phyloP scores from a whole-genome alignment of 2,329 filamentous ascomycete genomes.

The Penicillium hordei region DNA sequence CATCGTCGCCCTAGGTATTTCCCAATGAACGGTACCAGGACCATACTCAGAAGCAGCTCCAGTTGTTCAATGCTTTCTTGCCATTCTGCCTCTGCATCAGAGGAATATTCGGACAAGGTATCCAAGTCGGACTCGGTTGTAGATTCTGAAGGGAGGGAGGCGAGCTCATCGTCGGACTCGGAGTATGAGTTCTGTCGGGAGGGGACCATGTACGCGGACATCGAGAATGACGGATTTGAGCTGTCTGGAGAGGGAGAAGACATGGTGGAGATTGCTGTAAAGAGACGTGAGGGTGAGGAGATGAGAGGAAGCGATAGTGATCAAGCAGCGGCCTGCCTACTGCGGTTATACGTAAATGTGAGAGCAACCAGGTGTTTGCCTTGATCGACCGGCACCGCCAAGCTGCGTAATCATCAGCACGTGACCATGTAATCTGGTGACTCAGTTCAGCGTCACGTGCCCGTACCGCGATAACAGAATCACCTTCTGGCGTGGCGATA shows the following conservation, averaged over 20 bases:
- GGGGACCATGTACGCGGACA: constrained; percentile 43
- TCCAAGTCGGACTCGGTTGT: constrained; percentile 42
- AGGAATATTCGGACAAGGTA: constrained; percentile 57
- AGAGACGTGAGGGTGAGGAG: constrained; percentile 7
- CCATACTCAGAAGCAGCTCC: constrained; percentile 89
- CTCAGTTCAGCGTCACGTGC: constrained; percentile 20
- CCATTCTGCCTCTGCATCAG: constrained; percentile 94
- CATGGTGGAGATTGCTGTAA: constrained; percentile 24
- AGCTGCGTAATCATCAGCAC: neutral
- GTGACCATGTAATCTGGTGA: constrained; percentile 11
- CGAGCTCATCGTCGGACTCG: constrained; percentile 43
- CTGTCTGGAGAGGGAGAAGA: constrained; percentile 31
- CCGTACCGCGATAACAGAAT: constrained; percentile 24
- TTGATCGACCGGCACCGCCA: constrained; percentile 16
- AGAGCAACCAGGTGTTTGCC: constrained; percentile 15
- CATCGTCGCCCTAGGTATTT: constrained; percentile 95
- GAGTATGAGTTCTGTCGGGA: constrained; percentile 31
- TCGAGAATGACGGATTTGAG: constrained; percentile 38
- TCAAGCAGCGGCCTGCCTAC: constrained; percentile 42
- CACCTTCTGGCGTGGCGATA: constrained; percentile 16
- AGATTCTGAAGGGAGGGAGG: constrained; percentile 45
- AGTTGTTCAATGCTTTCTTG: constrained; percentile 90
- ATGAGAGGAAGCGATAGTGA: constrained; percentile 2
- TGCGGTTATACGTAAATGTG: constrained; percentile 19
- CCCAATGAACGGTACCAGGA: constrained; percentile 86